A percentile compares a stretch with the other conserved stretches of the same genome.
These are phyloP conservation scores for Tieghemostelium lacteum DNA, from an alignment of 78 protist genomes.

Conservation along the genomic window DNA sequence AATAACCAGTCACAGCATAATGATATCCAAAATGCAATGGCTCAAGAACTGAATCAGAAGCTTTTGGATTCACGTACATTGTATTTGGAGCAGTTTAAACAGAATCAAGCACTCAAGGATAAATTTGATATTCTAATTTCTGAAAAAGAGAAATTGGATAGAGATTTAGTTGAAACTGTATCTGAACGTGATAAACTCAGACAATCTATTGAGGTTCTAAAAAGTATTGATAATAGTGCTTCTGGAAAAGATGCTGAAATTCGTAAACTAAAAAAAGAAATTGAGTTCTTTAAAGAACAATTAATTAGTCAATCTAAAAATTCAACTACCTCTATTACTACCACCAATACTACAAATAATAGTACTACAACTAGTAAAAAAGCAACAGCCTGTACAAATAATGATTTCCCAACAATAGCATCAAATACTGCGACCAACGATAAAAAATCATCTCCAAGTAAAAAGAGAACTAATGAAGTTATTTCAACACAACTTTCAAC, in stretches of 20 bases:
- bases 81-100: constrained; percentile 1
- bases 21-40: too few species aligned
- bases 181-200: constrained; percentile 15
- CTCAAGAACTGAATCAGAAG: constrained; percentile 12
- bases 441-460: too few species aligned
- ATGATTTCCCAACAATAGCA: background rate
- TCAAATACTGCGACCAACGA: background rate
- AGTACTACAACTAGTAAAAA: background rate
- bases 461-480: too few species aligned
- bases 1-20: constrained; percentile 42
- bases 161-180: background rate
- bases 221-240: constrained; percentile 15
- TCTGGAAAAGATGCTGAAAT: constrained; percentile 32
- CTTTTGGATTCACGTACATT: background rate
- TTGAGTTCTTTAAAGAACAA: too few species aligned
- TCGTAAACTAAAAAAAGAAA: constrained; percentile 29
- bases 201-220: background rate
- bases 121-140: background rate
- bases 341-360: background rate
- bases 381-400: background rate
- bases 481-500: too few species aligned
- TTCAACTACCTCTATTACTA: background rate
- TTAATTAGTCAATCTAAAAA: too few species aligned
- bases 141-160: background rate
- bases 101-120: background rate